Conservation (phyloP, 1,284 basidiomycete genomes). For the Puccinia hordei region DNA sequence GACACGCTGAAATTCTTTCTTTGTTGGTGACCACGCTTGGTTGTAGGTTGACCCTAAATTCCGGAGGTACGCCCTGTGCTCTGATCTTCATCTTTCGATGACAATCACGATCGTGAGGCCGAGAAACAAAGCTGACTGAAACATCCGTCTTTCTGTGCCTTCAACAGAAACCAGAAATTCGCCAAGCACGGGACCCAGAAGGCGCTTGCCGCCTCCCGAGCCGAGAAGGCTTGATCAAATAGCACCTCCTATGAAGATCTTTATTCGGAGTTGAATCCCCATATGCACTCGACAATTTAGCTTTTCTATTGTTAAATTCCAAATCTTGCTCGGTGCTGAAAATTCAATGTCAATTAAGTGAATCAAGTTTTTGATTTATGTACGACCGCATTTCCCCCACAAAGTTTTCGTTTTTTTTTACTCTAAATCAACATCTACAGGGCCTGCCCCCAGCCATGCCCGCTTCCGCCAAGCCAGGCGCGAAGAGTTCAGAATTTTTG, state of each 20-base stretch:
- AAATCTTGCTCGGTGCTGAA: too few species aligned
- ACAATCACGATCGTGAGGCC: not conserved
- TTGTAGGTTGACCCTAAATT: constrained; percentile 48
- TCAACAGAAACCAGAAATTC: constrained; percentile 46
- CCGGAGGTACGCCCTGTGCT: constrained; percentile 22
- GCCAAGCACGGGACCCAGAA: constrained; percentile 48
- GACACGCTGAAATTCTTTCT: not conserved
- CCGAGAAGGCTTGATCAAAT: constrained; percentile 31
- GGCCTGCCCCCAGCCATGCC: too few species aligned
- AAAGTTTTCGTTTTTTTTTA: too few species aligned
- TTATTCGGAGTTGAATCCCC: not conserved
- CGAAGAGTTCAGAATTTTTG: too few species aligned
- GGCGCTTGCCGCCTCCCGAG: constrained; percentile 35
- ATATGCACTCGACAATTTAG: too few species aligned
- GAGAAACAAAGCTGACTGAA: not conserved
- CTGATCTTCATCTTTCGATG: not conserved
- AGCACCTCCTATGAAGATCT: not conserved
- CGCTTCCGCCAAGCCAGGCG: too few species aligned
- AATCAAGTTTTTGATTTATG: too few species aligned
- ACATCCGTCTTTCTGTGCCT: not conserved
- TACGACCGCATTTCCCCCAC: too few species aligned
- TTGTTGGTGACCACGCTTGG: not conserved
- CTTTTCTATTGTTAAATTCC: too few species aligned
- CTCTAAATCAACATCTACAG: too few species aligned
- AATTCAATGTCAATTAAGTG: too few species aligned